Conservation (phyloP, 192 early-diverging fungal genomes). For the Allomyces macrogynus region DNA sequence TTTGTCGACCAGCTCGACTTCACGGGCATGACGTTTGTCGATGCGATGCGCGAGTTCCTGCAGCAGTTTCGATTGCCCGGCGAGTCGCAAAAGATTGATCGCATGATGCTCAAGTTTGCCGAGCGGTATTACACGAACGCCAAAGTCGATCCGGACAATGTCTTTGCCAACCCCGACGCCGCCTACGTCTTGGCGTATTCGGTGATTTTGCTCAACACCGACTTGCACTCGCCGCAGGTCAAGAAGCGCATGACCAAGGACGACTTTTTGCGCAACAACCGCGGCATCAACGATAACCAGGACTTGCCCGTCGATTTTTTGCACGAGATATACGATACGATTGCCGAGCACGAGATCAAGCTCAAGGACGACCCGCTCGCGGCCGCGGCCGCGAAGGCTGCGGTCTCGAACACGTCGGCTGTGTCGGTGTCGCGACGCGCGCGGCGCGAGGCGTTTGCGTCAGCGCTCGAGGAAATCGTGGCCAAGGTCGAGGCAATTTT, state of each 20-base stretch:
- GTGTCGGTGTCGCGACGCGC: conserved; percentile 8
- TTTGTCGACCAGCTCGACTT: conserved; percentile 86
- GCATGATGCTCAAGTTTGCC: conserved; percentile 95
- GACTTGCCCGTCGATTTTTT: conserved; percentile 57
- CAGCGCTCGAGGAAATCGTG: conserved; percentile 42
- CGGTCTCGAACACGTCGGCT: conserved; percentile 19
- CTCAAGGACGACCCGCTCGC: conserved; percentile 75
- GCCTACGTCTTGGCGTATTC: conserved; percentile 86
- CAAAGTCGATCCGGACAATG: conserved; percentile 47
- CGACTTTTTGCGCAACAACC: conserved; percentile 79
- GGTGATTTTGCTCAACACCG: conserved; percentile 84
- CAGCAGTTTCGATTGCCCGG: conserved; percentile 82
- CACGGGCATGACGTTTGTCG: conserved; percentile 42
- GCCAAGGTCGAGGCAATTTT: conserved; percentile 40
- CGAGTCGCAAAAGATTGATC: conserved; percentile 88
- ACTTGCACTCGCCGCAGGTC: conserved; percentile 71
- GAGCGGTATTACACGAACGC: conserved; percentile 44
- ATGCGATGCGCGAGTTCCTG: conserved; percentile 61
- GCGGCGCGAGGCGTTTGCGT: conserved; percentile 29
- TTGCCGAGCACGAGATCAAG: conserved; percentile 66
- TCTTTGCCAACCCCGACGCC: conserved; percentile 79
- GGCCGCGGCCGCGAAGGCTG: conserved; percentile 24
- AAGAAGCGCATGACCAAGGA: conserved; percentile 64
- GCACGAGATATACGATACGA: conserved; percentile 59
- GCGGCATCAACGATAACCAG: conserved; percentile 72